These are phyloP conservation scores for Lactarius evosmus DNA, from an alignment of 768 basidiomycete species.

Conservation along the genomic window DNA sequence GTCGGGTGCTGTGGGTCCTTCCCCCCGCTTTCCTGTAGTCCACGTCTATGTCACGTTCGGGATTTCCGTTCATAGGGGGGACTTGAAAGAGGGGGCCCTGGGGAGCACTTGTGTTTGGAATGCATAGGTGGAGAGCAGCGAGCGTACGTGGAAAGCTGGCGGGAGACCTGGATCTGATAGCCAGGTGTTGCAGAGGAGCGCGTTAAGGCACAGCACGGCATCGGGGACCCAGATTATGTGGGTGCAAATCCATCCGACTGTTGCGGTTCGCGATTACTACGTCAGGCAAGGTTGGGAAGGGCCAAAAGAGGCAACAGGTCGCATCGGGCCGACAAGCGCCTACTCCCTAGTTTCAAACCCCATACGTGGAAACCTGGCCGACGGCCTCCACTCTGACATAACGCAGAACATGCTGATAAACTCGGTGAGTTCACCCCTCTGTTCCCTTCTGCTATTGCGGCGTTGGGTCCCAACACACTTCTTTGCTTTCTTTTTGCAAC, in stretches of 20 bases:
- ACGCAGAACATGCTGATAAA: constrained; percentile 66
- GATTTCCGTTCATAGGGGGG: constrained; percentile 3
- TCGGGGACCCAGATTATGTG: constrained; percentile 9
- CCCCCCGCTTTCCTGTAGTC: constrained; percentile 3
- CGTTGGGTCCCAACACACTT: too few relatives aligned
- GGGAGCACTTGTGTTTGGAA: constrained; percentile 18
- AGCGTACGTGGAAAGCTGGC: background rate
- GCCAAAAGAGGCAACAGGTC: too few relatives aligned
- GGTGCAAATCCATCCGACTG: too few relatives aligned
- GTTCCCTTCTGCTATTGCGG: too few relatives aligned
- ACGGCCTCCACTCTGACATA: too few relatives aligned
- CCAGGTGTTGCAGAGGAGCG: constrained; percentile 16
- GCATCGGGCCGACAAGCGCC: too few relatives aligned
- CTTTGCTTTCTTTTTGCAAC: too few relatives aligned
- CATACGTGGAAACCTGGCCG: too few relatives aligned
- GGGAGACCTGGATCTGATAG: constrained; percentile 7
- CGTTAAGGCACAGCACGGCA: constrained; percentile 8
- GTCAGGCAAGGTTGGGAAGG: too few relatives aligned
- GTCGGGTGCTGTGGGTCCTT: constrained; percentile 53
- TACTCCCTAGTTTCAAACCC: too few relatives aligned
- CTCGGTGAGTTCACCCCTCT: constrained; percentile 47
- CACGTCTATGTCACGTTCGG: background rate
- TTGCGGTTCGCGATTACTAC: too few relatives aligned
- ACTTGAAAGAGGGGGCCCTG: background rate
- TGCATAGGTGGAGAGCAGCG: background rate